Conservation (phyloP, 306 rosid genomes). For the Lathyrus oleraceus region DNA sequence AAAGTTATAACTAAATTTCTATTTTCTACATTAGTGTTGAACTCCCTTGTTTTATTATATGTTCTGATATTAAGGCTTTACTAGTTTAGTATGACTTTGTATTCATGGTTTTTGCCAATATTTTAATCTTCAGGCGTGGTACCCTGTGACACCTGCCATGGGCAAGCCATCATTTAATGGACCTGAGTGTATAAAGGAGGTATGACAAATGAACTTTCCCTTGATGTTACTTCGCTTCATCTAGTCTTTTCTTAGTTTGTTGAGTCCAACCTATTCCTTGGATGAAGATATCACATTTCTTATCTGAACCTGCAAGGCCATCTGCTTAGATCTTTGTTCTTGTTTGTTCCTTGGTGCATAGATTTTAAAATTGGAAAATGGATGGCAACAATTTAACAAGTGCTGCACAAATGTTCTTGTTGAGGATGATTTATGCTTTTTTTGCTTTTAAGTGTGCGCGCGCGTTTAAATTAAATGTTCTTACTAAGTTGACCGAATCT, state of each 20-base stretch:
- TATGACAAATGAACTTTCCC: conserved; percentile 29
- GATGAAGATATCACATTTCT: conserved; percentile 11
- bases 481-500: neutral
- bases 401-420: neutral
- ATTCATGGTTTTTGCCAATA: neutral
- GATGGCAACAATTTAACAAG: neutral
- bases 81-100: neutral
- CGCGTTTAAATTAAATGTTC: neutral
- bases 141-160: conserved; percentile 85
- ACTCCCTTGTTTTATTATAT: neutral
- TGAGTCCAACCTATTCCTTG: neutral
- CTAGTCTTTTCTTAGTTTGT: neutral
- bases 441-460: neutral
- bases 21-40: neutral
- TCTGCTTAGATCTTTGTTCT: conserved; percentile 13
- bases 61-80: neutral
- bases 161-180: conserved; percentile 86
- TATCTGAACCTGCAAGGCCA: conserved; percentile 1
- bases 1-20: conserved; percentile 1
- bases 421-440: neutral
- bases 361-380: neutral
- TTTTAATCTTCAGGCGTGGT: conserved; percentile 61
- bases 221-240: conserved; percentile 14
- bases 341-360: conserved; percentile 6
- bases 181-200: conserved; percentile 87